Evolutionary conservation across 23 red algal species (phyloP).

Genomic region (Chondrus crispus): DNA sequence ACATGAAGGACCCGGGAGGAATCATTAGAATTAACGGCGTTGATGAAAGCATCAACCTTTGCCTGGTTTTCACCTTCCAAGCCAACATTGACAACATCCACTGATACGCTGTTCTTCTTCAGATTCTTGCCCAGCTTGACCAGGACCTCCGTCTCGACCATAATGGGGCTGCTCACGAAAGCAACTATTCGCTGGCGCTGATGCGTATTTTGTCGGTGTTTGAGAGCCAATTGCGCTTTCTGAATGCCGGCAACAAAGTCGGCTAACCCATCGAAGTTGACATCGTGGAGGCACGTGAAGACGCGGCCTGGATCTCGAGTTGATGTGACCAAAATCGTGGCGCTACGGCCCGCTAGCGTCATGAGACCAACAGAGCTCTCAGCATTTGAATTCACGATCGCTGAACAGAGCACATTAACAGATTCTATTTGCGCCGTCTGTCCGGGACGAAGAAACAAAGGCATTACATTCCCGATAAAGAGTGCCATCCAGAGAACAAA

Average conservation of each 20-base stretch:
- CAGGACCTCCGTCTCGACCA: slow-evolving; percentile 45
- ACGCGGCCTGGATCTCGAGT: slow-evolving; percentile 89
- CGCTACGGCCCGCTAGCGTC: slow-evolving; percentile 69
- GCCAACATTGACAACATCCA: slow-evolving; percentile 90
- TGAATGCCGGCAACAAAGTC: slow-evolving; percentile 73
- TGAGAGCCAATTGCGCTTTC: slow-evolving; percentile 96
- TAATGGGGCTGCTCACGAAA: slow-evolving; percentile 81
- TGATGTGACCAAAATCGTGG: slow-evolving; percentile 80
- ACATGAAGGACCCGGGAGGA: slow-evolving; percentile 82
- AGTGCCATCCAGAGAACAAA: no score
- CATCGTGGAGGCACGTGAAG: slow-evolving; percentile 79
- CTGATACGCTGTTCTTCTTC: slow-evolving; percentile 95
- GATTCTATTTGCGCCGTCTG: slow-evolving; percentile 90
- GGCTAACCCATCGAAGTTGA: slow-evolving; percentile 50
- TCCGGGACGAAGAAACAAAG: not conserved
- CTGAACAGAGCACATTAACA: slow-evolving; percentile 86
- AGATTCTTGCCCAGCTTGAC: slow-evolving; percentile 69
- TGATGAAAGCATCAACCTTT: slow-evolving; percentile 84
- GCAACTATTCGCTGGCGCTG: slow-evolving; percentile 91
- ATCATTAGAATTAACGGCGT: slow-evolving; percentile 84
- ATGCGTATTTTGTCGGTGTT: slow-evolving; percentile 93
- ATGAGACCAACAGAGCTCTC: slow-evolving; percentile 94
- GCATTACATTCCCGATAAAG: no score
- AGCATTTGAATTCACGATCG: slow-evolving; percentile 80
- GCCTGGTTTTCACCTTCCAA: slow-evolving; percentile 63